Conservation (phyloP, 2,329 filamentous ascomycete genomes). For the Phialemoniopsis sp. region DNA sequence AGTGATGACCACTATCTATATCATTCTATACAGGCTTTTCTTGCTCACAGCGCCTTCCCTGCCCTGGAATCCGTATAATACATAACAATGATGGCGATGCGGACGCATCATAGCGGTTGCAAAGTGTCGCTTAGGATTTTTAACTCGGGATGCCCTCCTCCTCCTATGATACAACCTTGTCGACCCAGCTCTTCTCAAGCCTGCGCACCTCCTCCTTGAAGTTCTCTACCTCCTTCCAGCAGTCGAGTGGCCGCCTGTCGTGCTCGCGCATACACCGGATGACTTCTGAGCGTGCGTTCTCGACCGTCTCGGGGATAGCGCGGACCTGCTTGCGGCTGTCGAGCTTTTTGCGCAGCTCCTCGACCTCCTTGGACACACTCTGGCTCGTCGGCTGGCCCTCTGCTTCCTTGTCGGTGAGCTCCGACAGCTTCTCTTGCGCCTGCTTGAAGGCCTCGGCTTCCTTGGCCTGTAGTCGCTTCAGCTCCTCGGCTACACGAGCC, state of each 20-base stretch:
- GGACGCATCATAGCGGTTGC: no score
- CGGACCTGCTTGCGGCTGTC: conserved; percentile 62
- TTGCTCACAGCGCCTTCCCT: neutral
- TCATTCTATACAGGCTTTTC: conserved; percentile 8
- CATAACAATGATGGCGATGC: conserved; percentile 11
- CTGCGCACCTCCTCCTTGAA: conserved; percentile 88
- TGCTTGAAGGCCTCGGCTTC: conserved; percentile 66
- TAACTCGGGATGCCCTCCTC: neutral
- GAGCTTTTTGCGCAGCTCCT: conserved; percentile 53
- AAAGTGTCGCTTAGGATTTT: no score
- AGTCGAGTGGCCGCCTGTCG: conserved; percentile 85
- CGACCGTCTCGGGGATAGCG: conserved; percentile 66
- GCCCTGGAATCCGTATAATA: conserved; percentile 19
- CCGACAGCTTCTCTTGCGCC: conserved; percentile 61
- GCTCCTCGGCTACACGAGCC: conserved; percentile 78
- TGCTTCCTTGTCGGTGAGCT: conserved; percentile 22
- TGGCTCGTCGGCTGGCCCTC: conserved; percentile 29
- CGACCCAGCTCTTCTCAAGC: conserved; percentile 84
- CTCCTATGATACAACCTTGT: conserved; percentile 61
- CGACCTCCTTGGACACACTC: conserved; percentile 55
- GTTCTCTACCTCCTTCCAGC: conserved; percentile 86
- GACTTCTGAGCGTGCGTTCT: conserved; percentile 71
- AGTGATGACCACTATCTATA: neutral
- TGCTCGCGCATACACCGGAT: conserved; percentile 78
- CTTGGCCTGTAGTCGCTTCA: conserved; percentile 70